Conservation (phyloP, 169 alveolate genomes). For the Plasmodium gonderi region DNA sequence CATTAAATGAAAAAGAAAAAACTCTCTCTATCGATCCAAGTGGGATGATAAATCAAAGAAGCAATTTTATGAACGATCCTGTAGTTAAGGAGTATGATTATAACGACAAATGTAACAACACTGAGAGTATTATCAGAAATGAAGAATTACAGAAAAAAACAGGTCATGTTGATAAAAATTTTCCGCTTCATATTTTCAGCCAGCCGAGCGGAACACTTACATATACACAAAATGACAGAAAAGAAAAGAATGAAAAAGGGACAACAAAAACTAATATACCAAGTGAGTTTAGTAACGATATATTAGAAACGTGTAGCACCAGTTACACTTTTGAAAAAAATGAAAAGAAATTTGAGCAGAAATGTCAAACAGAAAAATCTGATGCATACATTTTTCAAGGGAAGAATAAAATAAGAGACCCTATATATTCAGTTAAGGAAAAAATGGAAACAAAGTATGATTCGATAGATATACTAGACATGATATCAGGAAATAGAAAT, state of each 20-base stretch:
- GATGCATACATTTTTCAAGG: background rate
- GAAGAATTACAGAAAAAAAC: background rate
- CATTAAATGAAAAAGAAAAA: background rate
- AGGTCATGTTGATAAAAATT: background rate
- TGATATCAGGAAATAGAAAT: background rate
- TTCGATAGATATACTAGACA: background rate
- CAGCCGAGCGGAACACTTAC: background rate
- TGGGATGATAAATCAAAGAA: background rate
- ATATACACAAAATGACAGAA: background rate
- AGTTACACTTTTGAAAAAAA: slow-evolving; percentile 14
- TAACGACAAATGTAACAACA: background rate
- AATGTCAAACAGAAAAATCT: background rate
- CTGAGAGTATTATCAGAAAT: background rate
- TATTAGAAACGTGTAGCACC: background rate
- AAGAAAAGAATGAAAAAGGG: background rate
- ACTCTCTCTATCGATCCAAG: background rate
- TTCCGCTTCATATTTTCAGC: background rate
- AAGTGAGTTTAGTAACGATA: background rate
- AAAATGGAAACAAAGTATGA: background rate
- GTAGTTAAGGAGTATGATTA: background rate
- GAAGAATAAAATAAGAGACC: background rate
- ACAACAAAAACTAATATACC: background rate
- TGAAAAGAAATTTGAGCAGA: slow-evolving; percentile 4
- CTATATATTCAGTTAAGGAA: background rate
- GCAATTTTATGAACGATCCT: background rate